Base-by-base conservation (phyloP, 352 stramenopile species). In the Peronosclerospora sorghi region DNA sequence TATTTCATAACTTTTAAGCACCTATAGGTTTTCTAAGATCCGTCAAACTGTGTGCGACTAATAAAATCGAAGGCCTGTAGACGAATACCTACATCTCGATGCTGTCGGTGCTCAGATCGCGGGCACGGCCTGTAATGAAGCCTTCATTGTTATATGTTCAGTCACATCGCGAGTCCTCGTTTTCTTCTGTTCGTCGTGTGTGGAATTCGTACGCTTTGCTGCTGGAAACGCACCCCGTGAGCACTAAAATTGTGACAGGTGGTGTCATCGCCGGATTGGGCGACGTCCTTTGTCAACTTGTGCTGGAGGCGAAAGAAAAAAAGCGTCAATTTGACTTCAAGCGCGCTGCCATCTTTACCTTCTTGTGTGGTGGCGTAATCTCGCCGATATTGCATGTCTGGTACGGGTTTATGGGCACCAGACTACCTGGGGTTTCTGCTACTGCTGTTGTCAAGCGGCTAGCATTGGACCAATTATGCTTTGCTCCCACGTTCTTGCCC, bases 301-400 rank as follows among this genome's bases (percentile, higher is more conserved):
- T 73, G 12, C 48, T 90, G 4, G 67, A 84, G 32, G 15, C 7
- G 0, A 24, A 52, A 8, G 38, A 46, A 5, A 12, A 15, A 2
- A 8, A 42, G 9, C 32, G 21, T 19, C 32, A 19, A 13, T 32
- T 86, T 6, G 63, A 86, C 46, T 17, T 35, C 34, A 72, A 76
- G 45, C 76, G 79, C 40, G 47, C 62, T 19, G 58, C 56, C 32
- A 67, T 79, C 37, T 89, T 92, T 50, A 87, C 76, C 35, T 52
- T 71, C 17, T 45, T 92, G n/a, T 63, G 72, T 18, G 76, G 76
- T 7, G 40, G 65, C 32, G 35, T 86, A 21, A 68, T 91, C 37
- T 71, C 76, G 41, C 79, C 79, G 13, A 54, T 85, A n/a, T 56
- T 92, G 32, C 79, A 92, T 49, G 60, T 71, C 5, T 92, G 76